Conservation (phyloP, 345 rosid species). For the Pelargonium nanum region DNA sequence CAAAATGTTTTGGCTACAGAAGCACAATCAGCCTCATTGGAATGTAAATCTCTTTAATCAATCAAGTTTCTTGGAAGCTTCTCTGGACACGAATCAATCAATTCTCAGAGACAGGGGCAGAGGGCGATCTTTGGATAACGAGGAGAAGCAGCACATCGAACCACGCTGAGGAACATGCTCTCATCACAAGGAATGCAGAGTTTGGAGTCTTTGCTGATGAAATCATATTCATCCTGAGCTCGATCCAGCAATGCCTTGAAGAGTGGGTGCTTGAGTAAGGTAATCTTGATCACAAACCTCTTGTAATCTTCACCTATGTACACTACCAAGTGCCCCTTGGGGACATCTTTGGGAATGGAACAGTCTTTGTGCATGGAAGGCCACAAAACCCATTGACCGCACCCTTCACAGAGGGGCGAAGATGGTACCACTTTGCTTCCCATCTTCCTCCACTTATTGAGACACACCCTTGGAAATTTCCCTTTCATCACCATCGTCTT, state of each 20-base stretch:
- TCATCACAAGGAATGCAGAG: conserved; percentile 80
- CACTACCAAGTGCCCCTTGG: conserved; percentile 74
- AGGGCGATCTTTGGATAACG: conserved; percentile 25
- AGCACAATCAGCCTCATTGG: neutral
- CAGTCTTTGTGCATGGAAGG: conserved; percentile 28
- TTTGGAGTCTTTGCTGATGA: conserved; percentile 37
- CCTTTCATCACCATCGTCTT: conserved; percentile 28
- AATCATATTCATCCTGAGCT: conserved; percentile 61
- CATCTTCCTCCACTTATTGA: conserved; percentile 48
- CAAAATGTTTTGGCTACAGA: conserved; percentile 4
- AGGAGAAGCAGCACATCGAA: conserved; percentile 46
- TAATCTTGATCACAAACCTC: conserved; percentile 62
- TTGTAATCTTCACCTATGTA: conserved; percentile 63
- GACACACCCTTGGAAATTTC: conserved; percentile 30
- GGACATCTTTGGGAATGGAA: conserved; percentile 67
- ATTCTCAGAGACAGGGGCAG: conserved; percentile 20
- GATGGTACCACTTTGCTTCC: conserved; percentile 27
- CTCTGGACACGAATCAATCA: neutral
- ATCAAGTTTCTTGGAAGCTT: neutral
- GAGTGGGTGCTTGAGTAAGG: conserved; percentile 61
- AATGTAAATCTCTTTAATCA: too few species aligned
- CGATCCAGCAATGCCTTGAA: conserved; percentile 67
- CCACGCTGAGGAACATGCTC: conserved; percentile 54
- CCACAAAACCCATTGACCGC: conserved; percentile 36
- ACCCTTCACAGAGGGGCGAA: conserved; percentile 22